Evolutionary conservation across 139 green algal species (phyloP).

Genomic region (Chlamydomonas incerta): DNA sequence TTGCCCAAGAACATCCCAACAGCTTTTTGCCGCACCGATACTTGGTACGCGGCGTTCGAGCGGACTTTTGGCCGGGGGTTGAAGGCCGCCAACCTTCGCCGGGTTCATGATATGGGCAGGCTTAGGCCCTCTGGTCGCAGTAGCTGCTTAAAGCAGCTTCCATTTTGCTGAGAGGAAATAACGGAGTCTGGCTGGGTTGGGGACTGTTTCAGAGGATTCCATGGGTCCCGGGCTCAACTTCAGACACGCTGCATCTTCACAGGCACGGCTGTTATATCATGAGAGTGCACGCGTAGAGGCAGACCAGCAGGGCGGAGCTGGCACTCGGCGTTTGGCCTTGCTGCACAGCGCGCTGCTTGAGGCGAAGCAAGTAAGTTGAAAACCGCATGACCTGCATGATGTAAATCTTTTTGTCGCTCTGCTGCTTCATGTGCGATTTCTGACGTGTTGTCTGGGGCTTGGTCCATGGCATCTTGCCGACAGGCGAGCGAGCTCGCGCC

Average conservation of each 20-base stretch:
- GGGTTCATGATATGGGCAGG: not conserved
- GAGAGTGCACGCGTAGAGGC: conserved; percentile 63
- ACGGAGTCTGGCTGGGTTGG: too few relatives aligned
- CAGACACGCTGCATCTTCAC: not conserved
- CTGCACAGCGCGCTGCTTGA: conserved; percentile 60
- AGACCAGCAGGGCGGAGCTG: conserved; percentile 9
- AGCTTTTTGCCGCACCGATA: conserved; percentile 67
- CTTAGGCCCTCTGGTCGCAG: not conserved
- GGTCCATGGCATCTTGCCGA: conserved; percentile 6
- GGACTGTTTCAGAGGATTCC: too few relatives aligned
- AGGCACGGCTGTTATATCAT: conserved; percentile 76
- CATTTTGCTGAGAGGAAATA: too few relatives aligned
- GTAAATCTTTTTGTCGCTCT: too few relatives aligned
- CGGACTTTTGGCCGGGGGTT: too few relatives aligned
- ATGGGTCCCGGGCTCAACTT: too few relatives aligned
- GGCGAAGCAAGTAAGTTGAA: conserved; percentile 13
- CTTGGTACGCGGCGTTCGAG: conserved; percentile 48
- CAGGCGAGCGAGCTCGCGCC: conserved; percentile 62
- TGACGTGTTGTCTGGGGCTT: not conserved
- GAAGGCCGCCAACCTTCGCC: not conserved
- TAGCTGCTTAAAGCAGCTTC: not conserved
- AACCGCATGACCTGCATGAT: not conserved
- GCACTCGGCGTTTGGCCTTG: conserved; percentile 56
- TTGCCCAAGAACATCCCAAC: conserved; percentile 51
- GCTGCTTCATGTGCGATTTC: too few relatives aligned